Base-by-base conservation (phyloP, 2,329 filamentous ascomycete genomes). In the Epichloe coenophiala region DNA sequence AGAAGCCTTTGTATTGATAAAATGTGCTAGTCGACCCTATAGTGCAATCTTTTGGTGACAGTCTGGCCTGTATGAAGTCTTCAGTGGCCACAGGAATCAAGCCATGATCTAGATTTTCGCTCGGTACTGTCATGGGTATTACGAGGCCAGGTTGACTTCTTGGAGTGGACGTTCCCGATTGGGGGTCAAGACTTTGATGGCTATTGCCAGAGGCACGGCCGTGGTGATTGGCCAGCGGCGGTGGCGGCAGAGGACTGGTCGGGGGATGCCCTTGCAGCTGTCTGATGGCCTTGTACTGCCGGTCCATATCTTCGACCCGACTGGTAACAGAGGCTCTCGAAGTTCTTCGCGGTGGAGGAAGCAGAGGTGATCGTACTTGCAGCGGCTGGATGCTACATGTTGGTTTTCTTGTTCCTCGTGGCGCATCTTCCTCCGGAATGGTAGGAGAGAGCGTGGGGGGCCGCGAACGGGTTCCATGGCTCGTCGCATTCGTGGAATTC, bases 1-100 rank as follows among this genome's bases (percentile, higher is more conserved):
- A 80, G 56, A 80, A 78, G 1, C 75, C 76, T 50, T 75, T 77
- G 38, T 74, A 64, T 9, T 71, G 62, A 47, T 74, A 71, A 54
- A 78, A 78, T 0, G 76, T 78, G 55, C 74, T 76, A 9, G 62
- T 54, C 2, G 58, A 53, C 9, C 62, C 68, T 37, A 79, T 75
- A 5, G 57, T 67, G 55, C 69, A 72, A 44, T 73, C 70, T 15
- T 48, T 51, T n/a, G 52, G 15, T 11, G 47, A 44, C 33, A 33
- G 37, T 11, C 21, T 39, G 43, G 31, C 13, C 8, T 15, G 36
- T 2, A 23, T 21, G 17, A 17, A 19, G 5, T 15, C 8, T 35
- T 54, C 50, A 3, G 49, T 17, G 11, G 60, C 56, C 9, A 60
- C 59, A 1, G 53, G 56, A 15, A 61, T 61, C 39, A 60, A 52